Evolutionary conservation across 2,329 filamentous ascomycete genomes (phyloP).

Genomic region (Colletotrichum lini): DNA sequence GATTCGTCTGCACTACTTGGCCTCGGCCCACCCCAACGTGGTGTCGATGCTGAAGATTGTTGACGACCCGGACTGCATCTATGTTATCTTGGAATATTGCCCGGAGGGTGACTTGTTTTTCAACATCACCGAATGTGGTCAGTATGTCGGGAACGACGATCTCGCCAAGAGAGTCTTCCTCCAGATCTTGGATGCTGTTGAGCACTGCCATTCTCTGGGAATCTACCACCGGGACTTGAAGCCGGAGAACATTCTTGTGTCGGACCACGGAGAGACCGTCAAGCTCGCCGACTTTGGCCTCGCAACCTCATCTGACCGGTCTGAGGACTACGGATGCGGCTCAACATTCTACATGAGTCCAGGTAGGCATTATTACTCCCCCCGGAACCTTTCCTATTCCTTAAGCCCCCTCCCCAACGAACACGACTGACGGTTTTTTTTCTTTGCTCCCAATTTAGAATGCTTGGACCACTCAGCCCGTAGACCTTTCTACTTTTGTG

Average conservation of each 20-base stretch:
- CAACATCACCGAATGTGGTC: slow-evolving; percentile 95
- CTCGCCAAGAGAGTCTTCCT: slow-evolving; percentile 91
- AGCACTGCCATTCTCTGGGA: slow-evolving; percentile 91
- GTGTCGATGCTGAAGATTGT: slow-evolving; percentile 95
- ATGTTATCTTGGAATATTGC: slow-evolving; percentile 96
- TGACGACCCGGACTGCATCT: slow-evolving; percentile 92
- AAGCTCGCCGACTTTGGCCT: slow-evolving; percentile 98
- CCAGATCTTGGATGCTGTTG: slow-evolving; percentile 95
- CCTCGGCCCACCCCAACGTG: slow-evolving; percentile 91
- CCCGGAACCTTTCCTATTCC: slow-evolving; percentile 35
- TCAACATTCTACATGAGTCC: slow-evolving; percentile 99
- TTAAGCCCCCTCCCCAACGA: slow-evolving; percentile 34
- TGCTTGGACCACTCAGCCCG: slow-evolving; percentile 84
- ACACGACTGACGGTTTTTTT: slow-evolving; percentile 48
- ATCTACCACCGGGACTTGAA: slow-evolving; percentile 99
- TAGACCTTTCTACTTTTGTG: slow-evolving; percentile 88
- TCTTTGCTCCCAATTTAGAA: slow-evolving; percentile 70
- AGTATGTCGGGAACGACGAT: slow-evolving; percentile 93
- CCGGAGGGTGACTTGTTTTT: slow-evolving; percentile 96
- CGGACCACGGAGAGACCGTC: slow-evolving; percentile 88
- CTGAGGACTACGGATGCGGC: slow-evolving; percentile 96
- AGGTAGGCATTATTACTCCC: slow-evolving; percentile 72
- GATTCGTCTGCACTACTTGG: slow-evolving; percentile 91
- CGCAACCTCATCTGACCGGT: slow-evolving; percentile 85
- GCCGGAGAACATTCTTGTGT: slow-evolving; percentile 97